Conservation (phyloP, 2,329 filamentous ascomycete genomes). For the Elsinoe necatrix region DNA sequence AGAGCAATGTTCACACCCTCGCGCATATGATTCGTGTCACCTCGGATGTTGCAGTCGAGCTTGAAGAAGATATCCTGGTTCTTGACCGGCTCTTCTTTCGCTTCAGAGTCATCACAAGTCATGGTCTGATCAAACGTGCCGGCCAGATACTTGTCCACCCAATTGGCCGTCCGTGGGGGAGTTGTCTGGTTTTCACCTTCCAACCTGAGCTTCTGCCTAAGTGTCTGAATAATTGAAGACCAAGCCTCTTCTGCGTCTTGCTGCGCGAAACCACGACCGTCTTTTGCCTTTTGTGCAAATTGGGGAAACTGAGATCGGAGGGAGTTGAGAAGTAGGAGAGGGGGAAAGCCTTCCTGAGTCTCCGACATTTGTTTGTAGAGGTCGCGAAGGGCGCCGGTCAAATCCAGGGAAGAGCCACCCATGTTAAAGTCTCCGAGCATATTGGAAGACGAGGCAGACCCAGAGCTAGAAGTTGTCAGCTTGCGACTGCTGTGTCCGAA, state of each 20-base stretch:
- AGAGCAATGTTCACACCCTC: constrained; percentile 79
- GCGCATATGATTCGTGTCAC: constrained; percentile 75
- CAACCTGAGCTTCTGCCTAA: constrained; percentile 68
- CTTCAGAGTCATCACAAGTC: constrained; percentile 73
- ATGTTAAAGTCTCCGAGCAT: constrained; percentile 48
- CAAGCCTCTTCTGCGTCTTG: constrained; percentile 98
- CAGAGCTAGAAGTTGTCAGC: constrained; percentile 23
- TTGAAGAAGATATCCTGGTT: constrained; percentile 75
- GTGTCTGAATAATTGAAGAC: constrained; percentile 83
- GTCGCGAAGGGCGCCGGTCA: constrained; percentile 68
- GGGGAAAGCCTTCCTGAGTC: constrained; percentile 79
- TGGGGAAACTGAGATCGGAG: constrained; percentile 77
- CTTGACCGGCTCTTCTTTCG: constrained; percentile 61
- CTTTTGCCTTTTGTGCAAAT: constrained; percentile 81
- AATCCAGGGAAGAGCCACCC: constrained; percentile 54
- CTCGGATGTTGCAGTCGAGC: constrained; percentile 90
- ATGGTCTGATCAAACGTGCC: constrained; percentile 71
- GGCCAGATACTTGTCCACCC: constrained; percentile 79
- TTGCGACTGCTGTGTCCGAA: not conserved
- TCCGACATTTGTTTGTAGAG: constrained; percentile 84
- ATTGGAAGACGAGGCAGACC: constrained; percentile 27
- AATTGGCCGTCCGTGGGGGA: constrained; percentile 23
- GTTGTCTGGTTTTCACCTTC: constrained; percentile 46
- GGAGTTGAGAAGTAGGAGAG: constrained; percentile 71
- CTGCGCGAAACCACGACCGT: constrained; percentile 81